phyloP scores from a whole-genome alignment of 2,329 filamentous ascomycete genomes.

The Blumeriella jaapii region DNA sequence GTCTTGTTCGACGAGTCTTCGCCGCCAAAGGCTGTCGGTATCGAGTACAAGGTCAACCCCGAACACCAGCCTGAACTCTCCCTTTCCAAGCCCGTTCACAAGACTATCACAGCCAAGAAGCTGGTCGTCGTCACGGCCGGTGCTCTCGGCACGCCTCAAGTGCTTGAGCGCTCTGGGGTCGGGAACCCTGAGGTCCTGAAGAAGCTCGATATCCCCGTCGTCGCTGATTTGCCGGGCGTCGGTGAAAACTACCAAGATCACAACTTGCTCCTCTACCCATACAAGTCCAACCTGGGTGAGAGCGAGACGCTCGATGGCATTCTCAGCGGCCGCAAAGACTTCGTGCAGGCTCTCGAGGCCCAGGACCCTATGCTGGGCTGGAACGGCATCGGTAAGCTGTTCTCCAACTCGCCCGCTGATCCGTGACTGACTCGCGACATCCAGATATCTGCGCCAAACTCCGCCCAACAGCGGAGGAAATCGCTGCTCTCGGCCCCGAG shows the following conservation, averaged over 20 bases:
- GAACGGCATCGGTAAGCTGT: constrained; percentile 35
- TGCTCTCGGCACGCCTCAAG: constrained; percentile 28
- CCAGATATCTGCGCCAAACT: constrained; percentile 43
- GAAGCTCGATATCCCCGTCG: constrained; percentile 34
- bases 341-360: constrained; percentile 33
- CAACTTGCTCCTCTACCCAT: constrained; percentile 41
- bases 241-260: constrained; percentile 45
- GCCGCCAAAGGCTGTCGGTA: constrained; percentile 40
- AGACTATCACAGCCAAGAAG: constrained; percentile 39
- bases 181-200: constrained; percentile 40
- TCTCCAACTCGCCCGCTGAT: too few relatives aligned
- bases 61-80: constrained; percentile 29
- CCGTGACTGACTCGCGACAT: constrained; percentile 1
- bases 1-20: constrained; percentile 40
- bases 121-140: constrained; percentile 38
- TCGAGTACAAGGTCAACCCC: constrained; percentile 44
- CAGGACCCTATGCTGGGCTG: constrained; percentile 42
- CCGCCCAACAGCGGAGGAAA: constrained; percentile 42
- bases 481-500: constrained; percentile 37
- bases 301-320: constrained; percentile 43
- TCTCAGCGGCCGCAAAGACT: constrained; percentile 35
- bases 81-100: constrained; percentile 23
- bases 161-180: constrained; percentile 53
- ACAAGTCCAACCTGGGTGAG: constrained; percentile 34
- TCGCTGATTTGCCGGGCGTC: constrained; percentile 39